A percentile compares a stretch with the other conserved stretches of the same genome.
phyloP scores from a whole-genome alignment of 768 basidiomycete genomes.

The Mycena belliarum region DNA sequence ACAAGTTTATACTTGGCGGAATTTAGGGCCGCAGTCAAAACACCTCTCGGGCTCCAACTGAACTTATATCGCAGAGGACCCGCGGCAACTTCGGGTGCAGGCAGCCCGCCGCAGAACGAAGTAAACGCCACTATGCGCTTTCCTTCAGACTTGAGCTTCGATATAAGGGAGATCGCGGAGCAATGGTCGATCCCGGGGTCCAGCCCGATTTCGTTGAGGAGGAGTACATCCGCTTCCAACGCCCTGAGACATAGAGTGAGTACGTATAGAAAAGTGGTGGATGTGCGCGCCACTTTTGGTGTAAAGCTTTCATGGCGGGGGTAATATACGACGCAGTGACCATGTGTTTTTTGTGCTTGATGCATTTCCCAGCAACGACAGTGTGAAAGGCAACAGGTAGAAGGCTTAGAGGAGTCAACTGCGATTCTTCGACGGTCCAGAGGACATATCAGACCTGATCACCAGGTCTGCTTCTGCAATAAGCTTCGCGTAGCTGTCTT shows the following conservation, averaged over 20 bases:
- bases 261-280: neutral
- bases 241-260: constrained; percentile 46
- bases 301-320: constrained; percentile 66
- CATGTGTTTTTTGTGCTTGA: constrained; percentile 68
- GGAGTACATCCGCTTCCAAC: constrained; percentile 57
- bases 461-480: constrained; percentile 75
- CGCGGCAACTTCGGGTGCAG: constrained; percentile 65
- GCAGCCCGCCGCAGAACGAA: constrained; percentile 92
- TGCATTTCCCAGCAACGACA: constrained; percentile 70
- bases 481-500: constrained; percentile 45
- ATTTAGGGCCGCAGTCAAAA: constrained; percentile 79
- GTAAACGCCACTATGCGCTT: constrained; percentile 72
- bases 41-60: constrained; percentile 90
- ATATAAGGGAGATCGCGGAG: constrained; percentile 74
- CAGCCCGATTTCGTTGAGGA: constrained; percentile 88
- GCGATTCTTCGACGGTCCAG: neutral
- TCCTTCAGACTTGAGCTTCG: constrained; percentile 47
- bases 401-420: constrained; percentile 50
- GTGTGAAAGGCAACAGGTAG: constrained; percentile 79
- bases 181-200: constrained; percentile 92
- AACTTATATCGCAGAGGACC: constrained; percentile 90
- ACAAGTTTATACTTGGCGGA: constrained; percentile 64
- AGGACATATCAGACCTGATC: constrained; percentile 60
- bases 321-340: constrained; percentile 93
- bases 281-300: constrained; percentile 51